Conservation (phyloP, 148 eudicot genomes). For the Beta vulgaris region DNA sequence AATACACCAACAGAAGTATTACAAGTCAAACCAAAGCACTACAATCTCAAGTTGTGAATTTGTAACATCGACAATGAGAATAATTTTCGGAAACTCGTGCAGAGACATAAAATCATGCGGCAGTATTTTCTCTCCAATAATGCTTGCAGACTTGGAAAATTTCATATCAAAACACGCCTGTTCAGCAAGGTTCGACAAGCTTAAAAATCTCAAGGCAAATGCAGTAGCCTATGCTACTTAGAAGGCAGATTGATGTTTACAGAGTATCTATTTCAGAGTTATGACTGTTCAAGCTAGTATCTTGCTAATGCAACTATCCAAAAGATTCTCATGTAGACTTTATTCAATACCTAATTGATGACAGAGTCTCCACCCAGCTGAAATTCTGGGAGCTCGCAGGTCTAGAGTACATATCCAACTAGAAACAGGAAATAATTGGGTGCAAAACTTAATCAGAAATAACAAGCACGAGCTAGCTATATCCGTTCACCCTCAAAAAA, state of each 20-base stretch:
- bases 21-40: neutral
- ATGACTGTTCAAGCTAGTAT: neutral
- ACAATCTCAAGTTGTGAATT: neutral
- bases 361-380: neutral
- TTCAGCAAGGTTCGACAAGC: neutral
- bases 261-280: neutral
- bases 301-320: neutral
- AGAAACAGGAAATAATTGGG: neutral
- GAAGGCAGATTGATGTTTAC: neutral
- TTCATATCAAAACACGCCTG: neutral
- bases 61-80: constrained; percentile 1
- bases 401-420: neutral
- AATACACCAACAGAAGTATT: no score
- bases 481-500: neutral
- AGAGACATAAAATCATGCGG: neutral
- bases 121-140: neutral
- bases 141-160: neutral
- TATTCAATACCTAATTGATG: neutral
- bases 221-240: neutral
- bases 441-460: neutral
- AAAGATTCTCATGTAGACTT: neutral
- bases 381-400: neutral
- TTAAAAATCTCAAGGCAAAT: neutral
- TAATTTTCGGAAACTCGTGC: neutral
- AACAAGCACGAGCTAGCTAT: neutral